phyloP scores from a whole-genome alignment of 306 rosid genomes.

The Cucumis cinereus region DNA sequence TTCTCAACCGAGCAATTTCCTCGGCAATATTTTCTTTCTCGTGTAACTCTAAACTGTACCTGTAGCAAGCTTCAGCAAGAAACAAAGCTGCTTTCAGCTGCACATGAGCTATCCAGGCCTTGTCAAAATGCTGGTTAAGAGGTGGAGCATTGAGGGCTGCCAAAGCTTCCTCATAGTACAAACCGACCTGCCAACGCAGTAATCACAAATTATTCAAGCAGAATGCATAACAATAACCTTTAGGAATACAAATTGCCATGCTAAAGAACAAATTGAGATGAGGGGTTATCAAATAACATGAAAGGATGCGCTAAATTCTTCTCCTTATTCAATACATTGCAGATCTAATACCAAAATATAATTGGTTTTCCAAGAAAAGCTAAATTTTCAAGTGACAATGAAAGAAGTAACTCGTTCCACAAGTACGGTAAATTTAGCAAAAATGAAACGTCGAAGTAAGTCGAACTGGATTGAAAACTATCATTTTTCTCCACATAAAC shows the following conservation, averaged over 20 bases:
- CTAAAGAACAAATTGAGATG: neutral
- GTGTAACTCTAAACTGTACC: constrained; percentile 74
- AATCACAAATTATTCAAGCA: constrained; percentile 13
- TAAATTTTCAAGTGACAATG: neutral
- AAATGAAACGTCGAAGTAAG: neutral
- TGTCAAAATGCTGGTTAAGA: constrained; percentile 78
- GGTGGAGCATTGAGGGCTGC: constrained; percentile 65
- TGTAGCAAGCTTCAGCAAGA: constrained; percentile 80
- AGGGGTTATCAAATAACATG: neutral
- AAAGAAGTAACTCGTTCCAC: neutral
- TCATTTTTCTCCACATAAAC: neutral
- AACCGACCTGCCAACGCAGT: constrained; percentile 56
- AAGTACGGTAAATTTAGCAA: neutral
- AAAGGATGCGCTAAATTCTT: neutral
- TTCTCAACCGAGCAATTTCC: constrained; percentile 76
- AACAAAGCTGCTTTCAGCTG: constrained; percentile 76
- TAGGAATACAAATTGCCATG: neutral
- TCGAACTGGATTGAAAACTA: neutral
- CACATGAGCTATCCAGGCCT: constrained; percentile 77
- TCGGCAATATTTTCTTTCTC: constrained; percentile 91
- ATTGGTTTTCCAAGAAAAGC: neutral
- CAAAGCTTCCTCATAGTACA: constrained; percentile 88
- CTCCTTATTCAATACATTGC: neutral
- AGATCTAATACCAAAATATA: neutral
- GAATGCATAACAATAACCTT: constrained; percentile 4